These are phyloP conservation scores for Fusarium sp. DNA, from an alignment of 2,329 filamentous ascomycete species.

Conservation along the genomic window DNA sequence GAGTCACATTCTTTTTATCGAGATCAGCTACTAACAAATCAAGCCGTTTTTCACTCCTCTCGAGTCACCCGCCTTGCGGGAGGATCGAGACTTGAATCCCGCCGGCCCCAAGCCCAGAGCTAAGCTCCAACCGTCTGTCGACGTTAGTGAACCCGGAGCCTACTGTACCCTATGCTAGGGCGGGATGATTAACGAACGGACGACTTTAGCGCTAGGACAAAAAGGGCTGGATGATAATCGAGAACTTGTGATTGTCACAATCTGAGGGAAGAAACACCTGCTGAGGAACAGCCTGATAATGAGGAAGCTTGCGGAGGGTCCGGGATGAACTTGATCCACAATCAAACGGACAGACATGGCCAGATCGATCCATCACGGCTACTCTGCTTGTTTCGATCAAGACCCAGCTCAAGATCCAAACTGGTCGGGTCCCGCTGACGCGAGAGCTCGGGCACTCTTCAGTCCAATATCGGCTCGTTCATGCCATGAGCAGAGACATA, in stretches of 20 bases:
- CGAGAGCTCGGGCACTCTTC: background rate
- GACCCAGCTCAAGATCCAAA: background rate
- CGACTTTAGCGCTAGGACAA: background rate
- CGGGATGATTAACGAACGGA: background rate
- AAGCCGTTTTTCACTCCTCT: background rate
- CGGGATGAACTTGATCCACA: background rate
- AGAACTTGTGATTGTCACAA: background rate
- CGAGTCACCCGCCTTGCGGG: background rate
- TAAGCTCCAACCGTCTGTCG: background rate
- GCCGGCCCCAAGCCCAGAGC: background rate
- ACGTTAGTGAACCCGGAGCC: background rate
- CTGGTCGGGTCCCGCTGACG: background rate
- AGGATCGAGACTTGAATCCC: constrained; percentile 4
- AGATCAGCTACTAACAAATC: background rate
- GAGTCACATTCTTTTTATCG: background rate
- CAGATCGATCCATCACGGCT: background rate
- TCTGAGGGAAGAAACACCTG: background rate
- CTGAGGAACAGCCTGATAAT: background rate
- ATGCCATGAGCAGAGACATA: background rate
- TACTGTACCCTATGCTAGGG: background rate
- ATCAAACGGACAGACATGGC: background rate
- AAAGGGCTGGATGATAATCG: background rate
- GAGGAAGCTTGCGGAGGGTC: background rate
- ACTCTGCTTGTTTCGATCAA: background rate
- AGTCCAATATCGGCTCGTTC: background rate